Percentiles rank a stretch among this genome's conserved stretches.
Conservation (phyloP, 768 basidiomycete genomes). For the Collybiopsis confluens region DNA sequence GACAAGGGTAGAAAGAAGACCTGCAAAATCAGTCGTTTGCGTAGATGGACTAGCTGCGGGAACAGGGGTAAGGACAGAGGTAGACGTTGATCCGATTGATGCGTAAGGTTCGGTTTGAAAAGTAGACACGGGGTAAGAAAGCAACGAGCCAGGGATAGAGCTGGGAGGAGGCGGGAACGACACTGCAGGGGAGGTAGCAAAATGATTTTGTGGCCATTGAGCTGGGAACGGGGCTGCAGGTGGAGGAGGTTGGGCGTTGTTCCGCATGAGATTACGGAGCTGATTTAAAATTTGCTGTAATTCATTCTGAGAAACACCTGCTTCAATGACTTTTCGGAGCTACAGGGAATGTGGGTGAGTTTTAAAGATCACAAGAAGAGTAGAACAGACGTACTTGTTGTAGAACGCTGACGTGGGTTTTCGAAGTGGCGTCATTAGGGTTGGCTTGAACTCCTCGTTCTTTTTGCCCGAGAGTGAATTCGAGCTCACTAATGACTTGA, state of each 20-base stretch:
- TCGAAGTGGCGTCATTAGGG: conserved; percentile 64
- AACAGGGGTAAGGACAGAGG: conserved; percentile 17
- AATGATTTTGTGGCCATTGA: conserved; percentile 12
- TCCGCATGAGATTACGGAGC: conserved; percentile 57
- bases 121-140: conserved; percentile 10
- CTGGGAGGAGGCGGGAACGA: conserved; percentile 14
- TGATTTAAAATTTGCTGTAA: conserved; percentile 72
- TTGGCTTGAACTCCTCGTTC: conserved; percentile 69
- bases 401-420: conserved; percentile 73
- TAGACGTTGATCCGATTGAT: not conserved
- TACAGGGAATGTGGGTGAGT: conserved; percentile 21
- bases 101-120: conserved; percentile 12
- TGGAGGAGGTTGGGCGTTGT: conserved; percentile 34
- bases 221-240: conserved; percentile 21
- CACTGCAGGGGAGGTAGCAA: conserved; percentile 15
- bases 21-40: conserved; percentile 42
- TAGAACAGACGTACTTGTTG: conserved; percentile 58
- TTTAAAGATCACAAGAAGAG: conserved; percentile 4
- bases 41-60: conserved; percentile 28
- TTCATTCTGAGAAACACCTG: conserved; percentile 77
- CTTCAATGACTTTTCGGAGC: conserved; percentile 71
- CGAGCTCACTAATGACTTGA: conserved; percentile 80
- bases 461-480: conserved; percentile 78
- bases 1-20: conserved; percentile 62
- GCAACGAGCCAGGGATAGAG: conserved; percentile 18